Evolutionary conservation across 2,329 filamentous ascomycete species (phyloP).

Genomic region (Colletotrichum nymphaeae): DNA sequence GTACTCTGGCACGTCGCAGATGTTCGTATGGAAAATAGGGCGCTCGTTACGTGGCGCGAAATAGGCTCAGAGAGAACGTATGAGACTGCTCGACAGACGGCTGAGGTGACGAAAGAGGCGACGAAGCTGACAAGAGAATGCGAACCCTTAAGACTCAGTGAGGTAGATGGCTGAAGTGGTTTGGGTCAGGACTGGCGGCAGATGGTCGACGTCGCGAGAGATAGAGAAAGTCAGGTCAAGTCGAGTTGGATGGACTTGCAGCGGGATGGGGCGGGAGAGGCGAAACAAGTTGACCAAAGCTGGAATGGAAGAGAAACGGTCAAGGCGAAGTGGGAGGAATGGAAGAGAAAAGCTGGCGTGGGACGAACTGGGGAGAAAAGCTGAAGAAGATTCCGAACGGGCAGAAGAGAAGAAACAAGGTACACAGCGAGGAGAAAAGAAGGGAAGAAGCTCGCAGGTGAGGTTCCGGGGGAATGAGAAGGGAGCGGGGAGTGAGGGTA

Average conservation of each 20-base stretch:
- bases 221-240: background rate
- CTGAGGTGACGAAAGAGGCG: background rate
- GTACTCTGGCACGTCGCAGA: background rate
- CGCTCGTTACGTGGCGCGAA: background rate
- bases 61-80: background rate
- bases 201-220: background rate
- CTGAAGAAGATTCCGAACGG: background rate
- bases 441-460: conserved; percentile 24
- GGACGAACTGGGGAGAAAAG: background rate
- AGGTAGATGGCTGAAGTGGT: background rate
- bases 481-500: conserved; percentile 7
- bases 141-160: background rate
- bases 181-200: background rate
- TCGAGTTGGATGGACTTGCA: background rate
- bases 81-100: background rate
- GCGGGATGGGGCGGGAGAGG: background rate
- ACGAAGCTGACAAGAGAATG: background rate
- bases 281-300: conserved; percentile 13
- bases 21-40: background rate
- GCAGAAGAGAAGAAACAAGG: conserved; percentile 5
- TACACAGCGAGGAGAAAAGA: conserved; percentile 7
- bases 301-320: conserved; percentile 5
- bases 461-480: conserved; percentile 12
- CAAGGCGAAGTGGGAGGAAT: conserved; percentile 6
- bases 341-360: conserved; percentile 5